Base-by-base conservation (phyloP, 169 alveolate species). In the Eimeria sp. region DNA sequence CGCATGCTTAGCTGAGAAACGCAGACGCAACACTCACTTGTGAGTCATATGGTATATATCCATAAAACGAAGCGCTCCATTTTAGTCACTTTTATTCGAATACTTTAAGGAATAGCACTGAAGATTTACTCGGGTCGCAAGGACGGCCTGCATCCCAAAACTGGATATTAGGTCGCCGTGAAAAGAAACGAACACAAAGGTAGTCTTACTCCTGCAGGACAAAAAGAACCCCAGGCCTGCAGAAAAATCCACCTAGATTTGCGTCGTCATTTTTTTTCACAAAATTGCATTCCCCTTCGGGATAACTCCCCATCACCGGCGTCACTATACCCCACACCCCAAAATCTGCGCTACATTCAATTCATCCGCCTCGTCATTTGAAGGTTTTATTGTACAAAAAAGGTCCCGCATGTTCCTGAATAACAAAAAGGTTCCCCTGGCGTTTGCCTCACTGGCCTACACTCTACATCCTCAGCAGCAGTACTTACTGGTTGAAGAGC, bases 401-500 rank as follows among this genome's bases (percentile, higher is more conserved):
- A 10, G 10, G 2, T 30, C 11, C 54, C 30, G 2, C 54, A 71
- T 18, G 54, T 6, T 2, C 6, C 80, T 37, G 33, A 30, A 71
- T 14, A 30, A 71, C 30, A 33, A 71, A 18, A 27, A 71, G 14
- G 14, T 37, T 71, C 14, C 49, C n/a, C 52, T 20, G 14, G 37
- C 30, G 16, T 30, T 30, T 37, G 54, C 37, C 52, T 16, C 33
- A 9, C 20, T 71, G 66, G n/a, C 66, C 20, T 43, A 77, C 27
- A 49, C 46, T 40, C 43, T 46, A 27, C 37, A 23, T 52, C 87
- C 87, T 40, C 0, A 77, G 58, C 87, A 52, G 14, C 64, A 23
- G 20, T 9, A 58, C 90, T 54, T 82, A 91, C 58, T 52, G 91
- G 80, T 97, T 97, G 87, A 97, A 97, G n/a, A 95, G 80, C 52